phyloP scores from a whole-genome alignment of 1,284 basidiomycete genomes.

The Ganoderma lucidum region DNA sequence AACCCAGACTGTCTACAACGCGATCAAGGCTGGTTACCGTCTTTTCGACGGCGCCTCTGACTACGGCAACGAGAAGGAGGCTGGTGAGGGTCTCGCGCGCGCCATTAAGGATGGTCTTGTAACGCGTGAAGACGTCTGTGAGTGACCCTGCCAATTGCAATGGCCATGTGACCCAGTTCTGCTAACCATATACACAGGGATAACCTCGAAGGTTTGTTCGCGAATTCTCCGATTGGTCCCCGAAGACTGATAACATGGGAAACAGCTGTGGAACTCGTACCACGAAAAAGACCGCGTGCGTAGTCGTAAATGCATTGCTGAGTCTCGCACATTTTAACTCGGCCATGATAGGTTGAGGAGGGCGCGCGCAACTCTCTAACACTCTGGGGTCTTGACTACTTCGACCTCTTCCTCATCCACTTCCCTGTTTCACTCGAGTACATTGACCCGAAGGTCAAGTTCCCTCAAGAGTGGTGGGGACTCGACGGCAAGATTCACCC shows the following conservation, averaged over 20 bases:
- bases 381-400: conserved; percentile 83
- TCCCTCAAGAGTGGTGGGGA: conserved; percentile 82
- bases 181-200: conserved; percentile 49
- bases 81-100: conserved; percentile 75
- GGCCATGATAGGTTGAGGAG: conserved; percentile 53
- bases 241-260: conserved; percentile 28
- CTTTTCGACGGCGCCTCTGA: conserved; percentile 86
- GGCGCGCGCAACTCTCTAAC: conserved; percentile 68
- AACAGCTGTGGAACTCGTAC: conserved; percentile 84
- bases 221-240: conserved; percentile 25
- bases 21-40: conserved; percentile 79
- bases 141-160: conserved; percentile 41
- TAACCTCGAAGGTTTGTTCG: conserved; percentile 67
- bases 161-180: conserved; percentile 17
- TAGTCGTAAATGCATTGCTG: conserved; percentile 11
- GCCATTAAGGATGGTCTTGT: conserved; percentile 81
- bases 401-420: conserved; percentile 81
- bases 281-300: conserved; percentile 75
- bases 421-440: conserved; percentile 83
- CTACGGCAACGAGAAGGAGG: conserved; percentile 90
- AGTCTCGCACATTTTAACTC: conserved; percentile 10
- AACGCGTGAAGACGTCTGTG: conserved; percentile 81
- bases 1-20: conserved; percentile 67
- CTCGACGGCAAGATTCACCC: conserved; percentile 69
- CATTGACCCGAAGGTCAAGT: conserved; percentile 77